Evolutionary conservation across 441 rosid genomes (phyloP).

Genomic region (Pelargonium myrrhifolium): DNA sequence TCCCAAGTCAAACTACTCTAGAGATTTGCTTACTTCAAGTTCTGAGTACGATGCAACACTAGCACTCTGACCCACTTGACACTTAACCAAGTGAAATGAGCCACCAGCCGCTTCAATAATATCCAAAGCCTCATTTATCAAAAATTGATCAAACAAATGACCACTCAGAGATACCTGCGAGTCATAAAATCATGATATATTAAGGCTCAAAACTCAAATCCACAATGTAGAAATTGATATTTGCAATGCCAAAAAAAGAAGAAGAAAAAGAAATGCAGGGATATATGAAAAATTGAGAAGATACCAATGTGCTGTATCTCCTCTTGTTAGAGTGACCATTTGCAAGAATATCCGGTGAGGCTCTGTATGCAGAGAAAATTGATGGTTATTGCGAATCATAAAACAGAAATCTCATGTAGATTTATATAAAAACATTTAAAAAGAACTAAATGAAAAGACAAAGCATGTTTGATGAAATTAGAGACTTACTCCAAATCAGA

Average conservation of each 20-base stretch:
- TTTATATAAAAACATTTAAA: too few species aligned
- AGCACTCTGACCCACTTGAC: conserved; percentile 84
- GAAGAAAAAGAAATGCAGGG: not conserved
- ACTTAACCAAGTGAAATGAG: conserved; percentile 75
- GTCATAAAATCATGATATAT: conserved; percentile 13
- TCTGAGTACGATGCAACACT: conserved; percentile 71
- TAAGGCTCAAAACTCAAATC: not conserved
- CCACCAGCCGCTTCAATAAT: conserved; percentile 86
- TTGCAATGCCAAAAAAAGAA: not conserved
- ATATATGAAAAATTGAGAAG: conserved; percentile 11
- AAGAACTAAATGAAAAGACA: not conserved
- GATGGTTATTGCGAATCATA: conserved; percentile 4
- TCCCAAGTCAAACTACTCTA: conserved; percentile 5
- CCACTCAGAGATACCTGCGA: conserved; percentile 87
- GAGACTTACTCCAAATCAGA: conserved; percentile 71
- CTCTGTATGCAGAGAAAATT: conserved; percentile 36
- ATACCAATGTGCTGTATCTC: conserved; percentile 63
- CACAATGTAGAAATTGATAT: conserved; percentile 9
- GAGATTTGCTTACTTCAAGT: conserved; percentile 55
- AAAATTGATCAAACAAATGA: conserved; percentile 80
- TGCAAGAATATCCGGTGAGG: conserved; percentile 26
- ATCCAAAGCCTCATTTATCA: conserved; percentile 93
- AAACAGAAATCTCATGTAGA: too few species aligned
- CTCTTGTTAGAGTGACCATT: conserved; percentile 37
- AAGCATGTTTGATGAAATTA: conserved; percentile 6